A percentile compares a stretch with the other conserved stretches of the same genome.
These are phyloP conservation scores for Saccharum officinarum DNA, from an alignment of 176 grass and related monocot species.

Conservation along the genomic window DNA sequence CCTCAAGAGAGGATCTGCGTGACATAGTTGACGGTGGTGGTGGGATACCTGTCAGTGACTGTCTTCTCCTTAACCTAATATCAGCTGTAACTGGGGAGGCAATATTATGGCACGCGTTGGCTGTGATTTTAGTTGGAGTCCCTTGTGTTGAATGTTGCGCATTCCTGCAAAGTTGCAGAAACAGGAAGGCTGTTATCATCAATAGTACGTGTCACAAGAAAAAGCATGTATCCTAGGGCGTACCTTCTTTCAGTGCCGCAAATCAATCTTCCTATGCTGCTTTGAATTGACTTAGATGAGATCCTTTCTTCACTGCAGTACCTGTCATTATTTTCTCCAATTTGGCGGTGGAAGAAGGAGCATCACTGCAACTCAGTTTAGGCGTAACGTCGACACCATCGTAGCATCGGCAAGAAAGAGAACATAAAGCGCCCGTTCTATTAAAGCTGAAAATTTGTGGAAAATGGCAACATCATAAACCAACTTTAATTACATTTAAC, in stretches of 20 bases:
- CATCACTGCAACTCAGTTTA: slow-evolving; percentile 6
- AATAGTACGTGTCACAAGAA: background rate
- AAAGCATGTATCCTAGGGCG: background rate
- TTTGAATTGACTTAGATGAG: slow-evolving; percentile 84
- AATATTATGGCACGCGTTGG: slow-evolving; percentile 31
- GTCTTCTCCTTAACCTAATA: slow-evolving; percentile 57
- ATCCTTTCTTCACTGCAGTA: slow-evolving; percentile 62
- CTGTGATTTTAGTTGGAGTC: slow-evolving; percentile 42
- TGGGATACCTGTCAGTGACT: slow-evolving; percentile 64
- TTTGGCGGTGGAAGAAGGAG: slow-evolving; percentile 43
- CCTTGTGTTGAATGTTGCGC: slow-evolving; percentile 43
- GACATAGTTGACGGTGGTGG: slow-evolving; percentile 42
- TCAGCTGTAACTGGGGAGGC: slow-evolving; percentile 43
- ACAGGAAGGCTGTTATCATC: slow-evolving; percentile 27
- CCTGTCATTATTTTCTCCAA: slow-evolving; percentile 41
- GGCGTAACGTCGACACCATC: no score
- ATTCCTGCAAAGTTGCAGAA: slow-evolving; percentile 53
- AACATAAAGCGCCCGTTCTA: no score
- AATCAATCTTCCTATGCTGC: slow-evolving; percentile 76
- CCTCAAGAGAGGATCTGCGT: slow-evolving; percentile 85
- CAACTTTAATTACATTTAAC: no score
- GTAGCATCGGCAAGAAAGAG: no score
- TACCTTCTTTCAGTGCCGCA: slow-evolving; percentile 81
- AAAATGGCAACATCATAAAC: no score
- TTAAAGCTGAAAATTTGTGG: no score